phyloP scores from a whole-genome alignment of 169 alveolate genomes.

The Cryptosporidium meleagridis region DNA sequence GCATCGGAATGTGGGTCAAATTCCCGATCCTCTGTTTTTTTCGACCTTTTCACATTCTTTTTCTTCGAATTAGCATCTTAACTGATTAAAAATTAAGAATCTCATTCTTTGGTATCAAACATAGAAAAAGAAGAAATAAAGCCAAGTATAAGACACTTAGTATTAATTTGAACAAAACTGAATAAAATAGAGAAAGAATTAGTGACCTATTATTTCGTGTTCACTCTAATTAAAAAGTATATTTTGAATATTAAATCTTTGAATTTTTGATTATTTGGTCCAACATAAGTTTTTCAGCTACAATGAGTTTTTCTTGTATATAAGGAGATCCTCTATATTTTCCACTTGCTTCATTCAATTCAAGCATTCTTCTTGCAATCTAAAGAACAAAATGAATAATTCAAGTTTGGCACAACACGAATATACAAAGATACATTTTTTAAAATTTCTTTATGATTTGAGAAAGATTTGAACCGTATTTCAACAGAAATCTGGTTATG shows the following conservation, averaged over 20 bases:
- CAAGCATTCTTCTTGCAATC: conserved; percentile 65
- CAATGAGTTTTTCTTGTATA: conserved; percentile 55
- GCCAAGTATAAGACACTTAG: no score
- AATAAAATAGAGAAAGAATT: background rate
- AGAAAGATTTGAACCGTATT: background rate
- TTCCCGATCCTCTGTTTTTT: background rate
- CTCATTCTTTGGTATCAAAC: background rate
- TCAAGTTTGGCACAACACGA: background rate
- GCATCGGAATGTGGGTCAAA: background rate
- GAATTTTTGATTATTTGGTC: conserved; percentile 41
- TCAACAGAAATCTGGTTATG: background rate
- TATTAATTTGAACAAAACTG: no score
- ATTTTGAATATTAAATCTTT: background rate
- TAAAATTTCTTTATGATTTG: no score
- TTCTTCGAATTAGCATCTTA: background rate
- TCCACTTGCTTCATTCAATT: conserved; percentile 37
- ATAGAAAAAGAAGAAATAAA: background rate
- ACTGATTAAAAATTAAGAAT: background rate
- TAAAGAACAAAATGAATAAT: background rate
- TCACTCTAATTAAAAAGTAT: background rate
- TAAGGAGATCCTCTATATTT: conserved; percentile 68
- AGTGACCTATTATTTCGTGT: background rate
- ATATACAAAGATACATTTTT: background rate
- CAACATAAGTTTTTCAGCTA: conserved; percentile 29
- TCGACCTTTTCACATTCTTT: no score